Evolutionary conservation across 805 yeast species (phyloP).

Genomic region (Teunomyces kruisii): DNA sequence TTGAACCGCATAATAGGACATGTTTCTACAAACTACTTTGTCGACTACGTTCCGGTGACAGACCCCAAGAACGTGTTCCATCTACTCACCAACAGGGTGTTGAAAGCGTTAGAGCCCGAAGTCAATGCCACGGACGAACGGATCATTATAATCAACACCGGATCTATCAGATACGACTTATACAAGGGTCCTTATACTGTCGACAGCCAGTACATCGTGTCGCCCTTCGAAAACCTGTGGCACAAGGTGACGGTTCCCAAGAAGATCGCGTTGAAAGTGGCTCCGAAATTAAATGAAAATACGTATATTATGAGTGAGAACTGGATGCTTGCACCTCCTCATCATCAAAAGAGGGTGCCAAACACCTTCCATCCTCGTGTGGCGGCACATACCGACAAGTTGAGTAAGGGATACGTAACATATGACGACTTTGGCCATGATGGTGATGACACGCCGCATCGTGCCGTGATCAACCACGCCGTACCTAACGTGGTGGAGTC

Average conservation of each 20-base stretch:
- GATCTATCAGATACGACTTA: conserved; percentile 83
- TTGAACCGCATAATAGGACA: conserved; percentile 60
- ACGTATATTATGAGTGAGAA: conserved; percentile 40
- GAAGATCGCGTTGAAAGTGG: conserved; percentile 52
- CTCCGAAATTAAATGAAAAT: conserved; percentile 56
- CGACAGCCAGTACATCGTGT: conserved; percentile 77
- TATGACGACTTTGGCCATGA: conserved; percentile 78
- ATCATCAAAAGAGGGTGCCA: conserved; percentile 12
- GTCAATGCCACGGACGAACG: conserved; percentile 20
- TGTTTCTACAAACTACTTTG: conserved; percentile 65
- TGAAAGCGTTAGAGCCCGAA: conserved; percentile 44
- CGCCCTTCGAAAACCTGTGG: conserved; percentile 88
- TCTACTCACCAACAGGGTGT: conserved; percentile 55
- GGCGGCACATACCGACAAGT: conserved; percentile 13
- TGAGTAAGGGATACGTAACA: conserved; percentile 75
- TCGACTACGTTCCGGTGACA: conserved; percentile 61
- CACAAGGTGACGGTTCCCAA: conserved; percentile 60
- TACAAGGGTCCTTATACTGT: conserved; percentile 80
- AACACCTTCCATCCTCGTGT: background rate
- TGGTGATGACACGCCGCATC: conserved; percentile 84
- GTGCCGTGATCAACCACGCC: conserved; percentile 53
- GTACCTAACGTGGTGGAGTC: conserved; percentile 81
- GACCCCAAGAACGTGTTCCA: conserved; percentile 53
- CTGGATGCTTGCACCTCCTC: conserved; percentile 21
- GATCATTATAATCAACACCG: conserved; percentile 75